A percentile compares a stretch with the other conserved stretches of the same genome.
These are phyloP conservation scores for Xylariaceae sp. DNA, from an alignment of 2,329 filamentous ascomycete genomes.

Conservation along the genomic window DNA sequence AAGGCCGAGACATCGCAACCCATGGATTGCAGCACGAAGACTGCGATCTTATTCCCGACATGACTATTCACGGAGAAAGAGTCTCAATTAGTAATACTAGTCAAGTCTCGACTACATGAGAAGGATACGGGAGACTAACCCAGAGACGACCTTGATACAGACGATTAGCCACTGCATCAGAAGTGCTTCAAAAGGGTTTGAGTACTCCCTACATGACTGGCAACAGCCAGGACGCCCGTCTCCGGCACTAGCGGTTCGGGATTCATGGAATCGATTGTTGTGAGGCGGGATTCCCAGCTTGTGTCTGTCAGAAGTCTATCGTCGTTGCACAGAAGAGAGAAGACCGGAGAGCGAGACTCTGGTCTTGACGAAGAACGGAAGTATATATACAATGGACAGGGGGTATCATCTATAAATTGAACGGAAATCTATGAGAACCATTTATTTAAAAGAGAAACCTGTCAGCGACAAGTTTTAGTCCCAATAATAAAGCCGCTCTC, in stretches of 20 bases:
- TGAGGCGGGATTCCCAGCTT: too few species aligned
- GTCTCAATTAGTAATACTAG: too few species aligned
- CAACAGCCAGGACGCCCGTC: conserved; percentile 75
- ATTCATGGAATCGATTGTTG: conserved; percentile 38
- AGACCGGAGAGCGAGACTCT: too few species aligned
- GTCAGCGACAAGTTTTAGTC: too few species aligned
- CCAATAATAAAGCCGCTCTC: too few species aligned
- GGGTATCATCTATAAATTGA: conserved; percentile 2
- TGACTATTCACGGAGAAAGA: conserved; percentile 55
- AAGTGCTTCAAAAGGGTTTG: conserved; percentile 18
- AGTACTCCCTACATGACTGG: conserved; percentile 71
- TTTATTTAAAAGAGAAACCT: too few species aligned
- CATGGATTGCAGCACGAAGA: conserved; percentile 87
- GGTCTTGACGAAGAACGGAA: too few species aligned
- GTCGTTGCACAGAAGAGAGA: too few species aligned
- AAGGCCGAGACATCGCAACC: conserved; percentile 91
- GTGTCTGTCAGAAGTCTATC: too few species aligned
- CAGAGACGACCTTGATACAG: conserved; percentile 62
- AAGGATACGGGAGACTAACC: conserved; percentile 50
- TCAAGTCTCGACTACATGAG: too few species aligned
- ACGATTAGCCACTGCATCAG: conserved; percentile 28
- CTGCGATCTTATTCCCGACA: conserved; percentile 96
- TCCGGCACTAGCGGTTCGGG: conserved; percentile 47
- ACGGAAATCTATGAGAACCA: background rate
- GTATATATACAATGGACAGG: background rate